Percentiles rank a stretch among this genome's conserved stretches.
phyloP scores from a whole-genome alignment of 208 protist species.

The Trypanosoma grayi region DNA sequence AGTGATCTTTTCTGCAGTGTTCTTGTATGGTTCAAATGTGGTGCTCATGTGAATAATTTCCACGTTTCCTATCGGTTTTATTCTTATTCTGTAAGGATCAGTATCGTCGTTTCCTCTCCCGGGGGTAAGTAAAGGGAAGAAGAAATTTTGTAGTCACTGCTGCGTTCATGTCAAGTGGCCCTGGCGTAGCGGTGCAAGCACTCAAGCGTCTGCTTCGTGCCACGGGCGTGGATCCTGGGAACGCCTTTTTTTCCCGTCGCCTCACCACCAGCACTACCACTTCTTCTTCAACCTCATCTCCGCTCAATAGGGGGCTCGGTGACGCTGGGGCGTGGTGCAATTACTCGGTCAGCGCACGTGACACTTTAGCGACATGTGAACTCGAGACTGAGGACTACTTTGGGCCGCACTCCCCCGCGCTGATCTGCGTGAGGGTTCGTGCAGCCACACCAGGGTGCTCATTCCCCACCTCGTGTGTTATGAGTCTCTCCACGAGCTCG shows the following conservation, averaged over 20 bases:
- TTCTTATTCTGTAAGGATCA: too few species aligned
- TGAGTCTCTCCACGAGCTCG: conserved; percentile 47
- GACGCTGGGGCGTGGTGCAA: conserved; percentile 36
- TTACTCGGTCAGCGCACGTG: conserved; percentile 30
- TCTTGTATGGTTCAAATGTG: conserved; percentile 9
- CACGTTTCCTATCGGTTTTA: too few species aligned
- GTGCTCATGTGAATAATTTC: too few species aligned
- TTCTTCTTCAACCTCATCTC: too few species aligned
- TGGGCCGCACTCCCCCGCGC: conserved; percentile 23
- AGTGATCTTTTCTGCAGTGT: not conserved
- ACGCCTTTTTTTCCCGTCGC: conserved; percentile 9
- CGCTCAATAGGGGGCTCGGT: not conserved
- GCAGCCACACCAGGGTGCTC: conserved; percentile 28
- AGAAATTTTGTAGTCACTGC: not conserved
- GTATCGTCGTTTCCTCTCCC: too few species aligned
- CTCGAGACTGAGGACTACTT: conserved; percentile 40
- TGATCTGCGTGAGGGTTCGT: conserved; percentile 33
- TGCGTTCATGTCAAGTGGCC: not conserved
- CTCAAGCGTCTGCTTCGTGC: conserved; percentile 22
- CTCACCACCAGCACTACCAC: too few species aligned
- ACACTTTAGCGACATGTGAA: conserved; percentile 52
- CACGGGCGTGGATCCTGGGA: conserved; percentile 20
- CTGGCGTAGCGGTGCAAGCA: not conserved
- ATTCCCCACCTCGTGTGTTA: conserved; percentile 55
- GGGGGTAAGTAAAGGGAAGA: not conserved